Percentiles rank a stretch among this genome's conserved stretches.
These are phyloP conservation scores for Pyrenula aspistea DNA, from an alignment of 495 filamentous ascomycete species.

Conservation along the genomic window DNA sequence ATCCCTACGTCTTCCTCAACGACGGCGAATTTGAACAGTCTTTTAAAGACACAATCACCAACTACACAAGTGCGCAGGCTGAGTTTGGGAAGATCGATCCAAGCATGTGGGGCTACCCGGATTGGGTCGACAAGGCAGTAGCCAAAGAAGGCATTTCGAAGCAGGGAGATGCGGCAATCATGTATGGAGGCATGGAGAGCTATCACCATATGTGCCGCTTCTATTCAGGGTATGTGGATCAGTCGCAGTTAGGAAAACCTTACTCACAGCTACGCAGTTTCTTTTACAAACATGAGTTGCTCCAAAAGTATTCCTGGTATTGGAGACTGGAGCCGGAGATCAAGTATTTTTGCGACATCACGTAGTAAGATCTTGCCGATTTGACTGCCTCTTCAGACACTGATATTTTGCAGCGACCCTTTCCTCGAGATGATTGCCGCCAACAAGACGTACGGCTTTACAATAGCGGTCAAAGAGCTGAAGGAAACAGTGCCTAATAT, in stretches of 20 bases:
- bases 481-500: slow-evolving; percentile 98
- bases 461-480: slow-evolving; percentile 97
- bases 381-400: too few species aligned
- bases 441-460: slow-evolving; percentile 99
- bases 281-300: slow-evolving; percentile 95
- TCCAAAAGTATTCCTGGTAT: slow-evolving; percentile 98
- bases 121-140: slow-evolving; percentile 88
- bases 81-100: slow-evolving; percentile 93
- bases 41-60: slow-evolving; percentile 78
- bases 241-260: not conserved
- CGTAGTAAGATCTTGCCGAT: slow-evolving; percentile 95
- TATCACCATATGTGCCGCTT: slow-evolving; percentile 98
- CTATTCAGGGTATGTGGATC: slow-evolving; percentile 72
- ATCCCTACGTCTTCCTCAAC: slow-evolving; percentile 98
- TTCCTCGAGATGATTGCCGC: slow-evolving; percentile 83
- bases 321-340: slow-evolving; percentile 99
- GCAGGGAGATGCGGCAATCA: slow-evolving; percentile 95
- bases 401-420: slow-evolving; percentile 54
- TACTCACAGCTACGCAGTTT: slow-evolving; percentile 38
- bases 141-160: slow-evolving; percentile 91
- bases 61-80: slow-evolving; percentile 75
- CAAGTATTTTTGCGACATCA: slow-evolving; percentile 99
- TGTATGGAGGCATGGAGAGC: slow-evolving; percentile 99
- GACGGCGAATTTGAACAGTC: slow-evolving; percentile 91
- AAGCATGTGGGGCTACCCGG: slow-evolving; percentile 89